phyloP scores from a whole-genome alignment of 345 rosid species.

The Hibiscus tridactylites region DNA sequence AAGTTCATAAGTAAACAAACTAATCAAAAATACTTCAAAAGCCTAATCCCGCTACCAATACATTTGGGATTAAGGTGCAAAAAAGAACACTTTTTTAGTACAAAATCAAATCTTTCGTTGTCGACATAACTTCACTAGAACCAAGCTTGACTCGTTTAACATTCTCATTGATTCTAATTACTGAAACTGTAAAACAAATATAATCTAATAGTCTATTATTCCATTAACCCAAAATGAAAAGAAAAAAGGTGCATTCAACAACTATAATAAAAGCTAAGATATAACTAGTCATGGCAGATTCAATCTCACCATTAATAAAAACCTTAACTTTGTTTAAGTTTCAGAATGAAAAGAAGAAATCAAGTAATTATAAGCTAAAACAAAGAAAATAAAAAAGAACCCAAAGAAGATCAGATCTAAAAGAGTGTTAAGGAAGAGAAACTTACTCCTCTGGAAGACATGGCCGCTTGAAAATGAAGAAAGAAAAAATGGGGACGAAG shows the following conservation, averaged over 20 bases:
- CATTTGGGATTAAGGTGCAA: neutral
- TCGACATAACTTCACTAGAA: too few species aligned
- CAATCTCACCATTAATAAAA: too few species aligned
- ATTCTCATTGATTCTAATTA: too few species aligned
- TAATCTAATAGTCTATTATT: neutral
- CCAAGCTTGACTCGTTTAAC: too few species aligned
- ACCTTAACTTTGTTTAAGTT: neutral
- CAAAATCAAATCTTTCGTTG: too few species aligned
- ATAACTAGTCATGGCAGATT: neutral
- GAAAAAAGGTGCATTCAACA: neutral
- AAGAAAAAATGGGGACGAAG: neutral
- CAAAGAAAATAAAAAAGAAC: neutral
- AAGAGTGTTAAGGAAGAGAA: neutral
- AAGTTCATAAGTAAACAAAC: neutral
- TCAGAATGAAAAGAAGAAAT: neutral
- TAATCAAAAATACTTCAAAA: neutral
- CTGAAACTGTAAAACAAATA: neutral
- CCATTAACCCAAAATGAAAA: neutral
- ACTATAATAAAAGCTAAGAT: neutral
- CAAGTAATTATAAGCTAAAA: neutral
- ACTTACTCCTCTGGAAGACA: conserved; percentile 46
- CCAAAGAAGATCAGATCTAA: neutral
- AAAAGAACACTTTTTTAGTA: neutral
- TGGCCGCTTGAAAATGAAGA: conserved; percentile 12
- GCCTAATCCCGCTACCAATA: neutral